These are phyloP conservation scores for Tetrapisispora iriomotensis DNA, from an alignment of 805 yeast genomes.

Conservation along the genomic window DNA sequence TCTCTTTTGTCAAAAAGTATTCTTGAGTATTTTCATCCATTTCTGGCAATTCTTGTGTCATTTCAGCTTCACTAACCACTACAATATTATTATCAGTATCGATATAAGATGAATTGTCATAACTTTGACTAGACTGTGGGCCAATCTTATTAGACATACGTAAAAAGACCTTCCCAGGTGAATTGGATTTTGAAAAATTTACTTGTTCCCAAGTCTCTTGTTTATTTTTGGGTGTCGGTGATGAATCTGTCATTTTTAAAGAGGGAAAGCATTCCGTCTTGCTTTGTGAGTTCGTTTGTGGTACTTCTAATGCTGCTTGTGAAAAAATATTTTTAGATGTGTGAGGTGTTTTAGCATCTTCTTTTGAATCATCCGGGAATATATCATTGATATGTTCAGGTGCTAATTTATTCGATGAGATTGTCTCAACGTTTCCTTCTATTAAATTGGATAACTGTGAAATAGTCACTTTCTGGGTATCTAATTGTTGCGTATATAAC, in stretches of 20 bases:
- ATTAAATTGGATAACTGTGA: no score
- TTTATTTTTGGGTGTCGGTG: constrained; percentile 1
- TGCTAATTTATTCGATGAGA: neutral
- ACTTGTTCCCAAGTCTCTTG: neutral
- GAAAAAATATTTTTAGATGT: neutral
- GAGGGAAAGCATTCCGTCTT: neutral
- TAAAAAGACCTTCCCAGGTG: constrained; percentile 7
- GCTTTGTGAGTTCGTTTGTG: constrained; percentile 10
- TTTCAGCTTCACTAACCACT: constrained; percentile 19
- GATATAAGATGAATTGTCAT: neutral
- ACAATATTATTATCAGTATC: constrained; percentile 6
- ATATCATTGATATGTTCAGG: neutral
- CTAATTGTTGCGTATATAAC: no score
- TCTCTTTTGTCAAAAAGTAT: neutral
- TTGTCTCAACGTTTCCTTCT: neutral
- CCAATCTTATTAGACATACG: constrained; percentile 11
- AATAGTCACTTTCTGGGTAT: no score
- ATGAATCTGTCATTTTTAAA: neutral
- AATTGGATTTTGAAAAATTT: neutral
- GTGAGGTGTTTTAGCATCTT: neutral
- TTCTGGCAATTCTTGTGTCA: constrained; percentile 26
- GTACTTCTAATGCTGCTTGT: constrained; percentile 6
- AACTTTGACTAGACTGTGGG: neutral
- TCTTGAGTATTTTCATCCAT: constrained; percentile 12
- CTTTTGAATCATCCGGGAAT: neutral